Conservation (phyloP, 2,329 filamentous ascomycete genomes). For the Mollisiaceae sp. region DNA sequence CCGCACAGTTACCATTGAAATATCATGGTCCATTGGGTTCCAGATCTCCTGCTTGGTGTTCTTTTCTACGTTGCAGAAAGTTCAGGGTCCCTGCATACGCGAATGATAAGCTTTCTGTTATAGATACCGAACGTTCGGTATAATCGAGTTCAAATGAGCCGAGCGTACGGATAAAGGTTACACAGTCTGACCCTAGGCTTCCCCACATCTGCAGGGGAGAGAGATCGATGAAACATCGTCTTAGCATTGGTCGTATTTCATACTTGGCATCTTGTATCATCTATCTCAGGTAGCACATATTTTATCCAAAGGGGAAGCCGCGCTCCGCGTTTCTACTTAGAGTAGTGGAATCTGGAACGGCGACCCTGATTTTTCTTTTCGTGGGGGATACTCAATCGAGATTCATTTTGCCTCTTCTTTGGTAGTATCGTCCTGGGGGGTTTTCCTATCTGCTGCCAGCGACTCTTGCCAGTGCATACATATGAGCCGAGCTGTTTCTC, state of each 20-base stretch:
- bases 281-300: background rate
- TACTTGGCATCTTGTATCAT: background rate
- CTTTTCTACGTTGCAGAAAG: too few species aligned
- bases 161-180: background rate
- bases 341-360: background rate
- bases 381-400: background rate
- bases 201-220: background rate
- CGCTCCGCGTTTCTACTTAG: background rate
- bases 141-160: background rate
- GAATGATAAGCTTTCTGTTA: background rate
- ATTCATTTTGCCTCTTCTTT: background rate
- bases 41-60: background rate
- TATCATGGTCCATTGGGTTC: background rate
- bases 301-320: slow-evolving; percentile 1
- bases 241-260: background rate
- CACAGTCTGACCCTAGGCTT: background rate
- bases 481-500: background rate
- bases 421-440: background rate
- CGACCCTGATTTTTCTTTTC: background rate
- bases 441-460: background rate
- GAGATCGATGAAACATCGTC: background rate
- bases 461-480: background rate
- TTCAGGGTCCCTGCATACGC: too few species aligned
- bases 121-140: background rate
- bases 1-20: too few species aligned